Conservation (phyloP, 371 early-diverging fungal species). For the Umbelopsis sp. region DNA sequence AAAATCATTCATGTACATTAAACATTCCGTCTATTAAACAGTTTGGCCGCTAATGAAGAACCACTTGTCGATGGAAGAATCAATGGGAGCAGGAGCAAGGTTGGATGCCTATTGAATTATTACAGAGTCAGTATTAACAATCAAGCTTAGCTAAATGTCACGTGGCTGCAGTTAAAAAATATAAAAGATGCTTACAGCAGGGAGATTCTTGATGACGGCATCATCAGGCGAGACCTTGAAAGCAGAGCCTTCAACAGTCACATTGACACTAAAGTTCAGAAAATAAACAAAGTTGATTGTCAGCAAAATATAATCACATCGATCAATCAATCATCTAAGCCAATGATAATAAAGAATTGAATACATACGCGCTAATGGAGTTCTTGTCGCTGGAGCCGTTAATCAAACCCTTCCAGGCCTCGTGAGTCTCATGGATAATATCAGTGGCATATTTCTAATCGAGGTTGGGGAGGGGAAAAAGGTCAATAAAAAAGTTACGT, state of each 20-base stretch:
- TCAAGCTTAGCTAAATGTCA: conserved; percentile 54
- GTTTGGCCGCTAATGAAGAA: conserved; percentile 90
- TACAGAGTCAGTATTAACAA: conserved; percentile 25
- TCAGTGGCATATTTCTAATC: conserved; percentile 85
- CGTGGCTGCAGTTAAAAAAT: background rate
- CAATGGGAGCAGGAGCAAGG: conserved; percentile 62
- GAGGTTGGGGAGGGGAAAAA: background rate
- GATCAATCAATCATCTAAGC: background rate
- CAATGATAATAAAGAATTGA: background rate
- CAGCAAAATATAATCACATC: conserved; percentile 2
- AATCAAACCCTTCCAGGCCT: conserved; percentile 94
- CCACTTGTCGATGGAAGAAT: conserved; percentile 94
- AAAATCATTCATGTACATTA: background rate
- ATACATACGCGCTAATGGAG: conserved; percentile 70
- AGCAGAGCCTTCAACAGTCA: conserved; percentile 74
- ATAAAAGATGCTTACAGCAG: conserved; percentile 53
- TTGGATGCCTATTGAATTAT: conserved; percentile 31
- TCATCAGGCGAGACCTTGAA: conserved; percentile 66
- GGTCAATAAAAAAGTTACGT: conserved; percentile 9
- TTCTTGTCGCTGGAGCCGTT: conserved; percentile 70
- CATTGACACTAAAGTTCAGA: conserved; percentile 59
- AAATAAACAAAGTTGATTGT: conserved; percentile 17
- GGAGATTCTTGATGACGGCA: conserved; percentile 61
- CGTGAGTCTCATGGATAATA: conserved; percentile 91
- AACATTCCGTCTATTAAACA: conserved; percentile 49